Conservation (phyloP, 106 monocot species). For the Gastrodia elata region DNA sequence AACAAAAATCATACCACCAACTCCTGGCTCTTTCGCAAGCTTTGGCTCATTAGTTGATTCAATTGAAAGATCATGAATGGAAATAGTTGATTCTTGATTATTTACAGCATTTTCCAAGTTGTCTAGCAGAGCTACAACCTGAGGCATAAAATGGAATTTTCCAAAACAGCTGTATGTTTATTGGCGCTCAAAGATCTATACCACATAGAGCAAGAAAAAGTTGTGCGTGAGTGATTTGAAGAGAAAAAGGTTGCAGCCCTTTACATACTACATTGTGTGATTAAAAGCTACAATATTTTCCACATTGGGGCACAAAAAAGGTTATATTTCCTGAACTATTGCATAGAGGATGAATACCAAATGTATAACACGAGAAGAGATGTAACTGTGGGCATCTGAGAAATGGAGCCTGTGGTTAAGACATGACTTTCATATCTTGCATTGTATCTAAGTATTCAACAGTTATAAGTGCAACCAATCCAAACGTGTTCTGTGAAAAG, state of each 20-base stretch:
- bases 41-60: slow-evolving; percentile 8
- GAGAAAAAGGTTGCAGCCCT: not conserved
- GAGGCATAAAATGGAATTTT: slow-evolving; percentile 1
- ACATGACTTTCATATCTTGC: not conserved
- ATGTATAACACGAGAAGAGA: not conserved
- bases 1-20: slow-evolving; percentile 16
- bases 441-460: not conserved
- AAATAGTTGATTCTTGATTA: slow-evolving; percentile 27
- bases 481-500: not conserved
- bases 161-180: not conserved
- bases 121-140: slow-evolving; percentile 26
- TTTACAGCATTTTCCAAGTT: slow-evolving; percentile 17
- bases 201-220: not conserved
- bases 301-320: too few species aligned
- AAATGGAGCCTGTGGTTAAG: too few species aligned
- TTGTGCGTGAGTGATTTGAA: not conserved
- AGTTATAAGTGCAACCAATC: not conserved
- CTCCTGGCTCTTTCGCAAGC: slow-evolving; percentile 8
- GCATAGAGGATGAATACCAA: not conserved
- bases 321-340: not conserved
- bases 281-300: too few species aligned
- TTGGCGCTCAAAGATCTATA: not conserved
- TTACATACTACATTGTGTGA: not conserved
- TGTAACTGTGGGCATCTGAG: not conserved
- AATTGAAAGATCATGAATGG: slow-evolving; percentile 24